Base-by-base conservation (phyloP, 2,329 filamentous ascomycete species). In the Fusarium scirpi region DNA sequence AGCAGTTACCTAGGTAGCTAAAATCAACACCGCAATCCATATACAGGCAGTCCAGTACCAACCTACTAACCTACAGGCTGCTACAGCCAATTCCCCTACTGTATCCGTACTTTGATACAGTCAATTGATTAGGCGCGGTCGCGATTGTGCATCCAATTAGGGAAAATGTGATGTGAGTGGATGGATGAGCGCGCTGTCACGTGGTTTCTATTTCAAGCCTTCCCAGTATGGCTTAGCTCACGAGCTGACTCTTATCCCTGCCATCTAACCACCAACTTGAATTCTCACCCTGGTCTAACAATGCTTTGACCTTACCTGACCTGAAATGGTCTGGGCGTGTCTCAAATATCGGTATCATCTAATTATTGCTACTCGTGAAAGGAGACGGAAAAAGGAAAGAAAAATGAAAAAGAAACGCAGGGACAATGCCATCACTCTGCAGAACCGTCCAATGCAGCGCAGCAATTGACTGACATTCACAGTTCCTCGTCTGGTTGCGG, bases 41-140 rank as follows among this genome's bases (percentile, higher is more conserved):
- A 43, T 8, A 41, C 24, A 53, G 34, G n/a, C 49, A n/a, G 18
- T 22, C 32, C 24, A 27, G 41, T 43, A 52, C 11, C 49, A 53
- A 24, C 10, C 41, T 44, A 44, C 13, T 22, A 10, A 44, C 22
- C 9, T 44, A 44, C 41, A 22, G 13, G 34, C 34, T 38, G 34
- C 18, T 24, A 44, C 41, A 44, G 22, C 20, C 41, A 25, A 44
- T 44, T 24, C 18, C 34, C 41, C 43, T 32, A 54, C 18, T 38
- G 34, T 38, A 38, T 38, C 6, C 34, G 34, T 38, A 38, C 34
- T 38, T 38, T 38, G 34, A 38, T 38, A n/a, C 18, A 12, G 44
- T 48, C 45, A 64, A 49, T 58, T 22, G 49, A 59, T 55, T 69
- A 70, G 62, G 48, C 64, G 49, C 66, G 66, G 60, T 66, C 62